Evolutionary conservation across 2,329 filamentous ascomycete species (phyloP).

Genomic region (Arthrobotrys pseudoclavata): DNA sequence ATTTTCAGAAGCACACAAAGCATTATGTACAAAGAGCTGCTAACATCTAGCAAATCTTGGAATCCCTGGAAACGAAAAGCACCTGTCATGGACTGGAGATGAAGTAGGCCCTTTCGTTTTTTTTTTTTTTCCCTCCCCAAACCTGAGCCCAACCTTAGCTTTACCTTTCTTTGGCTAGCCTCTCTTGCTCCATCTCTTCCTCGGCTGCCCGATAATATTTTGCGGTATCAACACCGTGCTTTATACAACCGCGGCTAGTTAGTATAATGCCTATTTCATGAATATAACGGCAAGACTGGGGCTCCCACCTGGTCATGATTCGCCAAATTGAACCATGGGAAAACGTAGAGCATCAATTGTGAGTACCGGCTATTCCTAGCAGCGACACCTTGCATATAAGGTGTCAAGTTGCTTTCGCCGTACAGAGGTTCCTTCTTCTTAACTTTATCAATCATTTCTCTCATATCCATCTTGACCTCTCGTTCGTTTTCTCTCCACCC

Average conservation of each 20-base stretch:
- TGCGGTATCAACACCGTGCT: slow-evolving; percentile 96
- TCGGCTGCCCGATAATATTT: slow-evolving; percentile 99
- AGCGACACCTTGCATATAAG: slow-evolving; percentile 94
- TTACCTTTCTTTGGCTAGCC: slow-evolving; percentile 62
- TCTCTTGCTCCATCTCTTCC: slow-evolving; percentile 88
- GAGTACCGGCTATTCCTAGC: slow-evolving; percentile 93
- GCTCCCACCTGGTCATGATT: slow-evolving; percentile 80
- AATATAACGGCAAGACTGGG: background rate
- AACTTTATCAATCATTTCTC: slow-evolving; percentile 96
- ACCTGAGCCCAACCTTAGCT: slow-evolving; percentile 63
- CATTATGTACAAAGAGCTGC: slow-evolving; percentile 17
- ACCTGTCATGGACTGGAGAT: background rate
- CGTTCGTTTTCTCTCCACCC: slow-evolving; percentile 92
- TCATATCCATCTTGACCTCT: slow-evolving; percentile 96
- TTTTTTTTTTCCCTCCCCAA: background rate
- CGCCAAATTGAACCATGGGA: slow-evolving; percentile 99
- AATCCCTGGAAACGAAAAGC: background rate
- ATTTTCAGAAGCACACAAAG: slow-evolving; percentile 7
- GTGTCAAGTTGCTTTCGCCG: slow-evolving; percentile 80
- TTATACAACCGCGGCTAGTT: slow-evolving; percentile 59
- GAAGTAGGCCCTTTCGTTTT: background rate
- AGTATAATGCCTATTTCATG: background rate
- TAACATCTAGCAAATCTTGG: background rate
- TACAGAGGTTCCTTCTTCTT: slow-evolving; percentile 93
- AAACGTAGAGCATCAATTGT: slow-evolving; percentile 82